Evolutionary conservation across 805 yeast species (phyloP), one percentile per base, ranked within the genome.

Genomic region (Kodamaea kaohsiungensis): DNA sequence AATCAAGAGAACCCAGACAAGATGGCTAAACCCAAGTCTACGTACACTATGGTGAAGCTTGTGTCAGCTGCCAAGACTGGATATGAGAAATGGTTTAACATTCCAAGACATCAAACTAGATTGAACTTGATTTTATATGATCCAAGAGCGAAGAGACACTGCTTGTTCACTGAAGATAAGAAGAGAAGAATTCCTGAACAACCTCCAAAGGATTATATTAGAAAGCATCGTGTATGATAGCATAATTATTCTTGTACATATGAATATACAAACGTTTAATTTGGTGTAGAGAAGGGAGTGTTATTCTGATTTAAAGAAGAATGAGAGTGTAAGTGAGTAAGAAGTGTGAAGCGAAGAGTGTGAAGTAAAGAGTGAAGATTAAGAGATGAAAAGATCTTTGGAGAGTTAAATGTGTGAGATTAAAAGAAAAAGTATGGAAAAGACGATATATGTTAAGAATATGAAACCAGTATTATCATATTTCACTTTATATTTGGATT

Each of bases 11-110:
- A n/a, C n/a, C 25, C 13, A 40, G 19, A 43, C 47, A 52, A 33
- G 39, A 58, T 59, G 61, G 60, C 61, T 13, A 67, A 88, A 70
- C 85, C 87, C 46, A 89, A 89, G 72, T 80, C 89, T 22, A 85
- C 91, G 65, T 85, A 85, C 61, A 88, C 96, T 3, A 85, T 92
- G 66, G 87, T 93, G 54, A 90, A 91, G 70, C 81, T 93, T 58
- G 77, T 92, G 2, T 93, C 98, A 1, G 81, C 95, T 1, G 98
- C 98, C 15, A 83, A 87, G 62, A 92, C 98, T 0, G 98, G 98
- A 1, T 89, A 80, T 71, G 84, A 85, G 67, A 85, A 96, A 67
- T 87, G 91, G 68, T 83, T 91, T 60, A 77, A 85, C 50, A 83
- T 92, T 47, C 95, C 91, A 49, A 86, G 97, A 76, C 85, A 89